These are phyloP conservation scores for Berkeleyomyces rouxiae DNA, from an alignment of 2,329 filamentous ascomycete species.

Conservation along the genomic window DNA sequence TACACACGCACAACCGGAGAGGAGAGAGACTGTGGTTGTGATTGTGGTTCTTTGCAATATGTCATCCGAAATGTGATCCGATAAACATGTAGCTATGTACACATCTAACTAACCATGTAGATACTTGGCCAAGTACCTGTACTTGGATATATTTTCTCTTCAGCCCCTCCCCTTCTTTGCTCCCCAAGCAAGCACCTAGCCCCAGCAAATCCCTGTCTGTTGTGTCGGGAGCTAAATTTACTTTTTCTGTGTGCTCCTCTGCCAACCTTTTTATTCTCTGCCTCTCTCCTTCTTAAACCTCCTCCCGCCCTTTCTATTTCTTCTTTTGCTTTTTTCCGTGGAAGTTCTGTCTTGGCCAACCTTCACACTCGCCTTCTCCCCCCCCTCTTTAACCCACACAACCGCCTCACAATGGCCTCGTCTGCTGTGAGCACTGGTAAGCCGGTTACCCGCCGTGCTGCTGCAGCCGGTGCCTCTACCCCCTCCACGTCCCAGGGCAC, in stretches of 20 bases:
- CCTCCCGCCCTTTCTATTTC: background rate
- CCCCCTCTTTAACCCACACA: background rate
- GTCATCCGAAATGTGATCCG: background rate
- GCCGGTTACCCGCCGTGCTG: conserved; percentile 13
- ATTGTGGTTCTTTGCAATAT: background rate
- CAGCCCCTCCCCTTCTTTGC: background rate
- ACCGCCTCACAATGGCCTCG: conserved; percentile 11
- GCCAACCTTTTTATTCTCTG: background rate
- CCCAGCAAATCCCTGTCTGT: conserved; percentile 1
- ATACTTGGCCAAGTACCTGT: too few species aligned
- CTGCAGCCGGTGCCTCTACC: conserved; percentile 18
- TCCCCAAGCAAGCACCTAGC: background rate
- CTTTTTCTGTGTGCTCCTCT: background rate
- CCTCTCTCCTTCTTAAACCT: background rate
- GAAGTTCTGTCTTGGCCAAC: background rate
- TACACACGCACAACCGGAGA: background rate
- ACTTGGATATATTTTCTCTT: background rate
- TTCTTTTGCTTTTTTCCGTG: background rate
- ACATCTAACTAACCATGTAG: background rate
- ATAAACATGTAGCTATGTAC: background rate
- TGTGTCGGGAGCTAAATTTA: background rate
- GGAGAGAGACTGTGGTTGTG: too few species aligned
- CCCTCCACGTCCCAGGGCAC: conserved; percentile 32
- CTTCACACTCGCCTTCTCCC: background rate
- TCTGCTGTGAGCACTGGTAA: conserved; percentile 12